These are phyloP conservation scores for Pichia terricola DNA, from an alignment of 1,139 yeast species.

Conservation along the genomic window DNA sequence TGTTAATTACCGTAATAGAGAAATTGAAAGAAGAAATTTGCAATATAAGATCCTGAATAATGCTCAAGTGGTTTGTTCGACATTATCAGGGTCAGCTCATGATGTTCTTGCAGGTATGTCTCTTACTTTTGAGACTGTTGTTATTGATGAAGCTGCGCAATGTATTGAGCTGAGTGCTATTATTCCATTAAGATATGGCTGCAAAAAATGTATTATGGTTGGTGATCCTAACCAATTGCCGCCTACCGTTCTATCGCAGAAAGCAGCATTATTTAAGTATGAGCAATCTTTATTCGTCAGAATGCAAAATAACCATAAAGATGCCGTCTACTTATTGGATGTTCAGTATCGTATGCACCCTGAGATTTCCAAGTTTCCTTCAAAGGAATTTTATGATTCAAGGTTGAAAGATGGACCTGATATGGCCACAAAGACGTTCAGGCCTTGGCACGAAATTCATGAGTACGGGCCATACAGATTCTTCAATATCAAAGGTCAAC, in stretches of 20 bases:
- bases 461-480: conserved; percentile 66
- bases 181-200: conserved; percentile 89
- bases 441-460: conserved; percentile 64
- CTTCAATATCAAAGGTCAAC: conserved; percentile 60
- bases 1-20: conserved; percentile 63
- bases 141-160: conserved; percentile 97
- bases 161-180: conserved; percentile 89
- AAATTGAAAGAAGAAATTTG: conserved; percentile 63
- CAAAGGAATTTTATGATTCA: conserved; percentile 69
- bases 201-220: conserved; percentile 88
- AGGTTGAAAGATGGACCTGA: conserved; percentile 65
- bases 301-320: conserved; percentile 64
- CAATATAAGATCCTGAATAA: conserved; percentile 64
- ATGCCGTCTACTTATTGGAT: conserved; percentile 63
- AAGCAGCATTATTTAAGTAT: conserved; percentile 69
- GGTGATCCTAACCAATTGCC: conserved; percentile 99
- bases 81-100: conserved; percentile 93
- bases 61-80: conserved; percentile 88
- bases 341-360: conserved; percentile 99
- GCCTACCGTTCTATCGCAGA: conserved; percentile 92
- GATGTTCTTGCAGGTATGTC: conserved; percentile 69
- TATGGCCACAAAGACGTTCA: conserved; percentile 46
- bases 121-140: conserved; percentile 81
- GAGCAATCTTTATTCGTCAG: conserved; percentile 92
- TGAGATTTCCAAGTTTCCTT: conserved; percentile 77